Percentiles rank a stretch among this genome's conserved stretches.
These are phyloP conservation scores for Pseudoturritis turrita DNA, from an alignment of 345 rosid genomes.

Conservation along the genomic window DNA sequence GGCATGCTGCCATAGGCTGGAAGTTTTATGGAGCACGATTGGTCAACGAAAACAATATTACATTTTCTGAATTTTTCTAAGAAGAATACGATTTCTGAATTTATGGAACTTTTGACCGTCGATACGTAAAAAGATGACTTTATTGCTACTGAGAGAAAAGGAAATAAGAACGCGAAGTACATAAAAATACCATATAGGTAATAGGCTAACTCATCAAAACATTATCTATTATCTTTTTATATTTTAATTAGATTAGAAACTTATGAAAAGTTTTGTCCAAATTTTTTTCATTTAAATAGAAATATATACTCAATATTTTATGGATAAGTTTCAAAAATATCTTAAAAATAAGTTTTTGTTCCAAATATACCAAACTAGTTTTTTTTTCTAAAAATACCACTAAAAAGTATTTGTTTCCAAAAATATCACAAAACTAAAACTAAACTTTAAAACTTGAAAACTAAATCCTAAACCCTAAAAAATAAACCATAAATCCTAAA, in stretches of 20 bases:
- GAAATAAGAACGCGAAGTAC: not conserved
- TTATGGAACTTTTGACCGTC: constrained; percentile 16
- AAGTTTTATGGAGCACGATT: not conserved
- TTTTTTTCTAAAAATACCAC: too few species aligned
- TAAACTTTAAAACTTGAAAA: too few species aligned
- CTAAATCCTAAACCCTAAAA: too few species aligned
- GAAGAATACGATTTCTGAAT: not conserved
- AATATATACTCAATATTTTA: too few species aligned
- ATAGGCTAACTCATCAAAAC: not conserved
- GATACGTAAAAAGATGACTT: not conserved
- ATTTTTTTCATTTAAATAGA: too few species aligned
- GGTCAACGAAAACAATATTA: not conserved
- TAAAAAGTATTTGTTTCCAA: too few species aligned
- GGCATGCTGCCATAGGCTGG: not conserved
- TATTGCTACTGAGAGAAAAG: not conserved
- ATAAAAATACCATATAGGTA: not conserved
- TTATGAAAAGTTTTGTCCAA: too few species aligned
- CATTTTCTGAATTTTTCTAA: not conserved
- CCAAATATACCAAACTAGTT: too few species aligned
- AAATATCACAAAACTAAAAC: too few species aligned
- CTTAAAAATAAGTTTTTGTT: too few species aligned
- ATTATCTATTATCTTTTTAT: not conserved
- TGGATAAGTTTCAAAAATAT: too few species aligned
- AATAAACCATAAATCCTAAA: too few species aligned
- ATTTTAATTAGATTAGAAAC: not conserved